phyloP scores from a whole-genome alignment of 2,329 filamentous ascomycete species.

The Nothophoma quercina region DNA sequence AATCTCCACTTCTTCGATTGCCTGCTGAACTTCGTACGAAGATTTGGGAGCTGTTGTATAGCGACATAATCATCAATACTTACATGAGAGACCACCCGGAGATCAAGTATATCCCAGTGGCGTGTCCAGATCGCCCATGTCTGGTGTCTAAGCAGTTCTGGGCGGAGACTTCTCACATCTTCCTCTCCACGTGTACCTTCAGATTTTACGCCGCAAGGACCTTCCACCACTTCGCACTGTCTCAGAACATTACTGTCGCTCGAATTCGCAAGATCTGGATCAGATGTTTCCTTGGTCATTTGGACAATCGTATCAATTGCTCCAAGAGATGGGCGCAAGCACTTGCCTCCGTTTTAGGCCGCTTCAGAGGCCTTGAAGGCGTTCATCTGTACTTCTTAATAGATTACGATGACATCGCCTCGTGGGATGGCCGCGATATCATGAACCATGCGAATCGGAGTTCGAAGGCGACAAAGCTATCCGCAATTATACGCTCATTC shows the following conservation, averaged over 20 bases:
- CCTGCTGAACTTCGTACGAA: slow-evolving; percentile 3
- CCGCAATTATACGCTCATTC: too few species aligned
- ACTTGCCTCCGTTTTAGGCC: background rate
- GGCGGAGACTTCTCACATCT: background rate
- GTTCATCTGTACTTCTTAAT: too few species aligned
- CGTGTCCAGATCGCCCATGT: background rate
- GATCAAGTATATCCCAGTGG: background rate
- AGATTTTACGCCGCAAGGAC: background rate
- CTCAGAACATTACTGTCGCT: background rate
- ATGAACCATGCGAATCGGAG: too few species aligned
- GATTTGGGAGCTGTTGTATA: background rate
- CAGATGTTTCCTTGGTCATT: too few species aligned
- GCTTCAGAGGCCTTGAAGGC: background rate
- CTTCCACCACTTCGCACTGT: background rate
- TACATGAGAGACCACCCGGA: background rate
- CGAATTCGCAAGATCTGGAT: background rate
- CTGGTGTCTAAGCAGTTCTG: slow-evolving; percentile 1
- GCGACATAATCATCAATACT: background rate
- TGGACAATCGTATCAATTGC: too few species aligned
- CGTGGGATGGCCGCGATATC: too few species aligned
- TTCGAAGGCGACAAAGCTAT: too few species aligned
- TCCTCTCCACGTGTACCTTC: background rate
- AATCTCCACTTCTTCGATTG: slow-evolving; percentile 5
- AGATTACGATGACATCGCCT: too few species aligned
- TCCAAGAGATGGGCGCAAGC: too few species aligned